phyloP scores from a whole-genome alignment of 2,329 filamentous ascomycete species.

The Pseudopithomyces chartarum region DNA sequence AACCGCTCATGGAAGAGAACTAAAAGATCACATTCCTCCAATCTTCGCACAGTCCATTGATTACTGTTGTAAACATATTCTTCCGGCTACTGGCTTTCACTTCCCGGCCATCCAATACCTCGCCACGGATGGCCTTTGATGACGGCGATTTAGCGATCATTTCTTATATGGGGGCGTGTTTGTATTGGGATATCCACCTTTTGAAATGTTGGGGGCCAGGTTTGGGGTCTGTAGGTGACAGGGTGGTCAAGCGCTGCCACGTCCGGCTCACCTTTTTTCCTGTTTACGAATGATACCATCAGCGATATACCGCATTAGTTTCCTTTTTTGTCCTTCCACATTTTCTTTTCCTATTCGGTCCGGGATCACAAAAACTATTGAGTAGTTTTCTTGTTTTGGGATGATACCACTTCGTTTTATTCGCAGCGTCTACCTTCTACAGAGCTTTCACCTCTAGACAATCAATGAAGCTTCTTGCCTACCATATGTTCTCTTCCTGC shows the following conservation, averaged over 20 bases:
- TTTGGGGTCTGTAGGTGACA: background rate
- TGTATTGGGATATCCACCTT: conserved; percentile 1
- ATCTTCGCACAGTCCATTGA: background rate
- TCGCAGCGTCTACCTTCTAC: background rate
- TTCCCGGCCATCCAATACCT: background rate
- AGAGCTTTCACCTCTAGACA: background rate
- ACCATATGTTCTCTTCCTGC: background rate
- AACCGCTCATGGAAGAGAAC: conserved; percentile 62
- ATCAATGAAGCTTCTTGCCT: background rate
- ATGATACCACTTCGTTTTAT: conserved; percentile 5
- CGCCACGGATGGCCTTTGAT: conserved; percentile 1
- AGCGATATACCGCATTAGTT: background rate
- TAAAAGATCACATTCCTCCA: conserved; percentile 17
- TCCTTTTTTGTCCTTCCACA: background rate
- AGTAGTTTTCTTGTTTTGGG: conserved; percentile 3
- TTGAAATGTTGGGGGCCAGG: conserved; percentile 1
- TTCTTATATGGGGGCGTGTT: background rate
- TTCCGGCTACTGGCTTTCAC: background rate
- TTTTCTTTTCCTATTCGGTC: background rate
- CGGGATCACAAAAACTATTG: background rate
- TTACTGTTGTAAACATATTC: conserved; percentile 14
- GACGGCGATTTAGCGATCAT: conserved; percentile 6
- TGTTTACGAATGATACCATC: conserved; percentile 16
- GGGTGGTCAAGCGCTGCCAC: background rate
- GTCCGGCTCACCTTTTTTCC: conserved; percentile 1